phyloP scores from a whole-genome alignment of 2,329 filamentous ascomycete species.

The Dactylellina parvicollis region DNA sequence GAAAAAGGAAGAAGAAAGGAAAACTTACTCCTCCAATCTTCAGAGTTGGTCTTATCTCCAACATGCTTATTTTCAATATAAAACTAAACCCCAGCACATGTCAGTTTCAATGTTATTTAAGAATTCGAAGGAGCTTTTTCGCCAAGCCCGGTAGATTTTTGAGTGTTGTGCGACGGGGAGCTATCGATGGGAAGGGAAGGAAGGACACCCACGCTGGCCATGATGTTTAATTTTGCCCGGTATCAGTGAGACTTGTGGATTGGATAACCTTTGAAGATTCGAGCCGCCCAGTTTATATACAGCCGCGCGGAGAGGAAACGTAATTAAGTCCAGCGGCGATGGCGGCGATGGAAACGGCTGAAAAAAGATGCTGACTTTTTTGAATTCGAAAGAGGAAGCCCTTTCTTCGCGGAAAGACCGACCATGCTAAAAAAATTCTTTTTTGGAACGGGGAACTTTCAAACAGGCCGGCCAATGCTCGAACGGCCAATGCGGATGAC shows the following conservation, averaged over 20 bases:
- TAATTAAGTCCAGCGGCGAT: too few species aligned
- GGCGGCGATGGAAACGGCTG: too few species aligned
- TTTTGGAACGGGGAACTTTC: neutral
- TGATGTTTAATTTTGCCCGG: slow-evolving; percentile 3
- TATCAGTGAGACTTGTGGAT: too few species aligned
- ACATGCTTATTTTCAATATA: slow-evolving; percentile 82
- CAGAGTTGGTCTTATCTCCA: slow-evolving; percentile 76
- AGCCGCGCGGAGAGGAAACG: too few species aligned
- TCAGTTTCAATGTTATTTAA: slow-evolving; percentile 27
- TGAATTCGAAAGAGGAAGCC: neutral
- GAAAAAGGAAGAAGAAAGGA: neutral
- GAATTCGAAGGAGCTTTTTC: neutral
- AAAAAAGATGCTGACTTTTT: too few species aligned
- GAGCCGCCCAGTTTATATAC: too few species aligned
- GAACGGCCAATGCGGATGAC: slow-evolving; percentile 29
- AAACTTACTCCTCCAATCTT: slow-evolving; percentile 83
- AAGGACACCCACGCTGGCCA: slow-evolving; percentile 48
- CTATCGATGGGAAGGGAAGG: slow-evolving; percentile 28
- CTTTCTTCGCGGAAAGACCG: neutral
- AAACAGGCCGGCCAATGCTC: neutral
- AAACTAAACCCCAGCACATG: slow-evolving; percentile 64
- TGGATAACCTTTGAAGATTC: too few species aligned
- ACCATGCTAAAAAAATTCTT: slow-evolving; percentile 15
- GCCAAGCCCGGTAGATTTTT: slow-evolving; percentile 20
- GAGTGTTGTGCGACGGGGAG: slow-evolving; percentile 19